Base-by-base conservation (phyloP, 768 basidiomycete genomes). In the Panellus pusillus region DNA sequence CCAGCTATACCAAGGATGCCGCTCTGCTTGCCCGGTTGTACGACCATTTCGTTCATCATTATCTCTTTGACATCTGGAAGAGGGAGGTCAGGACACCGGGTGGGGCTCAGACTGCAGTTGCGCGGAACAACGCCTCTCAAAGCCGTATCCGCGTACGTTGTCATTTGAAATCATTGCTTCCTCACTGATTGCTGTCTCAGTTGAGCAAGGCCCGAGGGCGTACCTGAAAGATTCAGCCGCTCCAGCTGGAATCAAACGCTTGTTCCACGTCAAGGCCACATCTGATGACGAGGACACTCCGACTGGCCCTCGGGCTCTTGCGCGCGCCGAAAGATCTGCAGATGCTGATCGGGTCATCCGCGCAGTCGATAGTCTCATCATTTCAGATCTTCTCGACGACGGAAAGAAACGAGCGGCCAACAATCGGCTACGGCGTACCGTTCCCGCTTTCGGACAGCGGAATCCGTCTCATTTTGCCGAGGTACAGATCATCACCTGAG, bases 21-120 rank as follows among this genome's bases (percentile, higher is more conserved):
- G 42, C 14, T 9, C 8, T 57, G 9, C 9, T 58, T n/a, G 2
- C 17, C 41, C 9, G 48, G 2, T 2, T 58, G 20, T 58, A 53
- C 24, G 47, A 58, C 40, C 57, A 58, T 24, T 54, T 53, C 47
- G 20, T 45, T 43, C 52, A 53, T 47, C 42, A 28, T 17, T 50
- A 58, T 31, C 13, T 49, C 42, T 46, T 14, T 47, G 29, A 45
- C 15, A 38, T 36, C 38, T 58, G 47, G 47, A 28, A 40, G n/a
- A n/a, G n/a, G n/a, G n/a, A n/a, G n/a, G n/a, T n/a, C n/a, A n/a
- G n/a, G n/a, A n/a, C n/a, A n/a, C n/a, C n/a, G n/a, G n/a, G n/a
- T n/a, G n/a, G n/a, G n/a, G n/a, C n/a, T n/a, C n/a, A n/a, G n/a
- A n/a, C n/a, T n/a, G n/a, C n/a, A n/a, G n/a, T n/a, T n/a, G n/a